phyloP scores from a whole-genome alignment of 2,329 filamentous ascomycete genomes.

The Biscogniauxia marginata region DNA sequence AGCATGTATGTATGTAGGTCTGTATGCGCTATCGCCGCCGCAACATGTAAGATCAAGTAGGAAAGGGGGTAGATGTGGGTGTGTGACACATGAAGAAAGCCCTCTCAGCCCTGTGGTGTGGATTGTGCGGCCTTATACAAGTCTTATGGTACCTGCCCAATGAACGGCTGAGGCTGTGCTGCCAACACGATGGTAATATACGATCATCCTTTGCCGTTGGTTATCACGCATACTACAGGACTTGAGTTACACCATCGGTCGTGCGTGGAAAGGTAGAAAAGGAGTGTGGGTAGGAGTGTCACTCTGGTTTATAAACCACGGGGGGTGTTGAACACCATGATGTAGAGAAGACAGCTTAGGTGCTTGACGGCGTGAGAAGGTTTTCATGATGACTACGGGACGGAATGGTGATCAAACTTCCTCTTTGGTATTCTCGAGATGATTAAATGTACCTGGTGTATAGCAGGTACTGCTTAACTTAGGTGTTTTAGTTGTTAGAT shows the following conservation, averaged over 20 bases:
- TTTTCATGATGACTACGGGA: neutral
- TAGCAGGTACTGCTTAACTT: neutral
- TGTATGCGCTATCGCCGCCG: neutral
- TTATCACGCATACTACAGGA: neutral
- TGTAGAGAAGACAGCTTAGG: neutral
- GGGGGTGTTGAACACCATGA: no score
- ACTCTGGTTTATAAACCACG: no score
- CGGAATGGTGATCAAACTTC: neutral
- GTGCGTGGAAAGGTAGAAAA: neutral
- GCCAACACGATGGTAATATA: neutral
- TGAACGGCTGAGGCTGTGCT: neutral
- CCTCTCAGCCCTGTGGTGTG: neutral
- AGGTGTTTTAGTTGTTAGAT: neutral
- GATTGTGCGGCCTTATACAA: neutral
- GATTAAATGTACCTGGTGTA: neutral
- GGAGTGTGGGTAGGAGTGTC: no score
- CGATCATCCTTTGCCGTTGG: neutral
- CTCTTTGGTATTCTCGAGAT: neutral
- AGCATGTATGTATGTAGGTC: neutral
- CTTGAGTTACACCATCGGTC: neutral
- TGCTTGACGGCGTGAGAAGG: neutral
- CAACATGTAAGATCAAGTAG: neutral
- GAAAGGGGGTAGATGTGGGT: neutral
- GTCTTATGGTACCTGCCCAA: no score
- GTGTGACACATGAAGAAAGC: neutral